A percentile compares a stretch with the other conserved stretches of the same genome.
Evolutionary conservation across 2,329 filamentous ascomycete species (phyloP).

Genomic region (Xylariales sp.): DNA sequence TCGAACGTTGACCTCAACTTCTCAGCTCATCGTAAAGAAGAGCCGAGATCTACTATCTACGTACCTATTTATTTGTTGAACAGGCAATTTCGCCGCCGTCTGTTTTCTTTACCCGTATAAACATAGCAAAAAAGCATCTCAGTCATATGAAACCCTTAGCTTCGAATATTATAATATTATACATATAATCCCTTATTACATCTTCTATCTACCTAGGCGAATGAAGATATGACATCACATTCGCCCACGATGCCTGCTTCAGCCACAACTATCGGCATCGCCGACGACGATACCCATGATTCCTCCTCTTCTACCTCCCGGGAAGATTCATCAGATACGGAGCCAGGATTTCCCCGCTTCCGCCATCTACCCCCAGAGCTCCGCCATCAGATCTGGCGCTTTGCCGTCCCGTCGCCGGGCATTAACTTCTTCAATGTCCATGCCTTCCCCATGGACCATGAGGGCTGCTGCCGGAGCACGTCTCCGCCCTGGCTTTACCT

Average conservation of each 20-base stretch:
- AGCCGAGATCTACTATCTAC: too few species aligned
- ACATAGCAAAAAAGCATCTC: too few species aligned
- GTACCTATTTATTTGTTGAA: too few species aligned
- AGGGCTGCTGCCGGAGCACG: constrained; percentile 44
- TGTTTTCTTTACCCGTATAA: too few species aligned
- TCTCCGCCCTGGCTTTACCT: constrained; percentile 48
- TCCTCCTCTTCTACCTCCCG: background rate
- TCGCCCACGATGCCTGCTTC: background rate
- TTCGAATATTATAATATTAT: too few species aligned
- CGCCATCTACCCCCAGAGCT: constrained; percentile 47
- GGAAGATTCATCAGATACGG: background rate
- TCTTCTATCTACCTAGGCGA: too few species aligned
- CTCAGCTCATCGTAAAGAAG: too few species aligned
- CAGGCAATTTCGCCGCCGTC: too few species aligned
- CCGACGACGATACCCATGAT: constrained; percentile 8
- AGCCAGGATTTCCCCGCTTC: constrained; percentile 42
- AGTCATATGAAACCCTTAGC: too few species aligned
- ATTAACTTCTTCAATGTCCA: constrained; percentile 53
- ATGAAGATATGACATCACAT: constrained; percentile 22
- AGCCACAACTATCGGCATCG: background rate
- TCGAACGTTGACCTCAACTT: too few species aligned
- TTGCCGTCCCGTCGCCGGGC: constrained; percentile 44
- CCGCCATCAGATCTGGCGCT: constrained; percentile 46
- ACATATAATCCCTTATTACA: too few species aligned
- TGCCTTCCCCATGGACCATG: constrained; percentile 49